Conservation (phyloP, 352 stramenopile species). For the Phytophthora agathidicida region DNA sequence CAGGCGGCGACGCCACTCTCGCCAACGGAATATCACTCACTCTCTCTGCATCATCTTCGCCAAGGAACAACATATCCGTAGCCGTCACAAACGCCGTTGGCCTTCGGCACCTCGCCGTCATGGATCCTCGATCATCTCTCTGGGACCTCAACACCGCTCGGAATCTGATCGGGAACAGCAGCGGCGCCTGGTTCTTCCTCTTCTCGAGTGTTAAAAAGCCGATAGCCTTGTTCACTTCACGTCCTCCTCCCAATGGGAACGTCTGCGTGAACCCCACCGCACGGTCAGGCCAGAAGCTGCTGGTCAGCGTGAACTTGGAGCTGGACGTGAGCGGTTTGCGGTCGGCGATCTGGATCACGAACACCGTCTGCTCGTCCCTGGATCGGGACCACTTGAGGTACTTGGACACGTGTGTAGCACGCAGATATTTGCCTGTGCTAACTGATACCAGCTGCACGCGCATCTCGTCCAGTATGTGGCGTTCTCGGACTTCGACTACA, state of each 20-base stretch:
- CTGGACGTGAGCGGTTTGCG: conserved; percentile 47
- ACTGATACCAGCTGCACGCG: conserved; percentile 63
- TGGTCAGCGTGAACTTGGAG: conserved; percentile 69
- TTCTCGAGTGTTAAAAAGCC: conserved; percentile 73
- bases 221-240: conserved; percentile 58
- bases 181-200: conserved; percentile 59
- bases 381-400: conserved; percentile 67
- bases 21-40: conserved; percentile 48
- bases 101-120: conserved; percentile 15
- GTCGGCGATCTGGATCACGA: conserved; percentile 63
- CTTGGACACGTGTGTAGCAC: conserved; percentile 66
- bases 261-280: conserved; percentile 63
- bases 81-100: conserved; percentile 54
- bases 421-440: conserved; percentile 57
- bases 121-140: conserved; percentile 32
- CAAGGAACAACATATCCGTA: conserved; percentile 61
- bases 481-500: conserved; percentile 52
- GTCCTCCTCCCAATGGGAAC: conserved; percentile 51
- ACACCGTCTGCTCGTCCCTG: conserved; percentile 68
- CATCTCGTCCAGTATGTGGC: conserved; percentile 68
- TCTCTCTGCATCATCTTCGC: conserved; percentile 46
- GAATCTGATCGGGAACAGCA: conserved; percentile 70
- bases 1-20: conserved; percentile 23
- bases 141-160: conserved; percentile 45
- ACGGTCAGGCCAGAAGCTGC: conserved; percentile 58